phyloP scores from a whole-genome alignment of 805 yeast genomes.

The Scheffersomyces coipomensis region DNA sequence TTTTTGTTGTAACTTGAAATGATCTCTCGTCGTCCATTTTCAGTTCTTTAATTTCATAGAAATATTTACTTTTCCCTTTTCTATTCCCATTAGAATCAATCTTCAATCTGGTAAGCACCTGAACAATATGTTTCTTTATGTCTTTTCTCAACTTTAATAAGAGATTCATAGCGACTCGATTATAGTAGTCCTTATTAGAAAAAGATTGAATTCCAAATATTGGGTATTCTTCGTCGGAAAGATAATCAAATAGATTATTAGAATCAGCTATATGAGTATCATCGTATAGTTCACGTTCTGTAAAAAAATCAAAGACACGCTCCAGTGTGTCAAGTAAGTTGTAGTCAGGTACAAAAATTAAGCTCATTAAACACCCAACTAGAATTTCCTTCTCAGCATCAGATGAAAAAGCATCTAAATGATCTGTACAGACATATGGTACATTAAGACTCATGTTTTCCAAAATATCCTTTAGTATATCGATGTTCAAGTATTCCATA shows the following conservation, averaged over 20 bases:
- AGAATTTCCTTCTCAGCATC: not conserved
- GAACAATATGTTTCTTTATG: conserved; percentile 12
- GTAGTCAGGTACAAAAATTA: not conserved
- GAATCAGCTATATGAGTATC: not conserved
- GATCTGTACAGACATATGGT: not conserved
- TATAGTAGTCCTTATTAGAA: conserved; percentile 4
- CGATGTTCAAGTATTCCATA: too few species aligned
- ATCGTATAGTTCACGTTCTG: conserved; percentile 2
- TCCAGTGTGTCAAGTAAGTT: not conserved
- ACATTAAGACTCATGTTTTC: too few species aligned
- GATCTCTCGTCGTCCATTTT: not conserved
- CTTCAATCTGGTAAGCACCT: conserved; percentile 17
- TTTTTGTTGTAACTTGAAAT: conserved; percentile 11
- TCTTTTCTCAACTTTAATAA: not conserved
- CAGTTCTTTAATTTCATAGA: conserved; percentile 12
- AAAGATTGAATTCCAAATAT: not conserved
- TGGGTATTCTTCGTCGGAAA: too few species aligned
- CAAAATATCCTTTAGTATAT: too few species aligned
- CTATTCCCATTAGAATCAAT: conserved; percentile 11
- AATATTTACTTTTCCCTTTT: conserved; percentile 31
- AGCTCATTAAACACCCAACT: not conserved
- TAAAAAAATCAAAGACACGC: not conserved
- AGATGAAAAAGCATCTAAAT: not conserved
- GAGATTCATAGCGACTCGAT: not conserved
- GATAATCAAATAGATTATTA: conserved; percentile 1